Conservation (phyloP, 2,329 filamentous ascomycete species). For the Fusarium domesticum region DNA sequence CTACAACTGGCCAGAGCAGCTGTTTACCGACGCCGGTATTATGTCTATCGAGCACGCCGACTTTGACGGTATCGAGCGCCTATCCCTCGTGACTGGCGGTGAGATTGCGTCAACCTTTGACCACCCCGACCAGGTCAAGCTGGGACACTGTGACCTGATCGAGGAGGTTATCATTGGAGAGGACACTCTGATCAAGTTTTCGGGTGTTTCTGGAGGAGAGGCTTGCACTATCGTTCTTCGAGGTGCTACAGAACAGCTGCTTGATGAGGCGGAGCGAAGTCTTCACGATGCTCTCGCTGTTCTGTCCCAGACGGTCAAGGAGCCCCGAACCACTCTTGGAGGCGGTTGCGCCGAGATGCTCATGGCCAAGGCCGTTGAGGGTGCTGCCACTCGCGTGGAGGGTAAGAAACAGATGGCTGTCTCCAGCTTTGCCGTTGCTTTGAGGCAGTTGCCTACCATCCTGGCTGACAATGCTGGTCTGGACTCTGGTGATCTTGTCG, state of each 20-base stretch:
- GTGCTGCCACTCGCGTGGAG: slow-evolving; percentile 86
- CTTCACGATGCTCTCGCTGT: slow-evolving; percentile 95
- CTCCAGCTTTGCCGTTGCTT: slow-evolving; percentile 80
- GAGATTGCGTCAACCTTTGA: slow-evolving; percentile 98
- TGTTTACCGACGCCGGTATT: slow-evolving; percentile 96
- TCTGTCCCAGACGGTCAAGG: slow-evolving; percentile 91
- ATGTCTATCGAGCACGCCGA: slow-evolving; percentile 98
- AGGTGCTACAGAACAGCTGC: slow-evolving; percentile 91
- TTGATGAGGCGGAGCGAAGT: slow-evolving; percentile 94
- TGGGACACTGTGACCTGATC: slow-evolving; percentile 91
- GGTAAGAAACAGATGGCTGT: slow-evolving; percentile 97
- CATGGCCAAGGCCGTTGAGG: slow-evolving; percentile 97
- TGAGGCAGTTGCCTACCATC: slow-evolving; percentile 93
- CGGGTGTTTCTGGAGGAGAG: slow-evolving; percentile 86
- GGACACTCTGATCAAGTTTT: slow-evolving; percentile 96
- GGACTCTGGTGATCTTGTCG: slow-evolving; percentile 91
- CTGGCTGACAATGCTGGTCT: slow-evolving; percentile 96
- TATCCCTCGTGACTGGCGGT: slow-evolving; percentile 92
- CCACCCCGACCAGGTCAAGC: slow-evolving; percentile 94
- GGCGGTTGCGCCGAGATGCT: slow-evolving; percentile 98
- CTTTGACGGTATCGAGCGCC: slow-evolving; percentile 94
- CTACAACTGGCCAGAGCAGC: slow-evolving; percentile 99
- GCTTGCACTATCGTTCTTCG: slow-evolving; percentile 96
- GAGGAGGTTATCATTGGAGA: slow-evolving; percentile 99
- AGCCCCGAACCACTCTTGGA: slow-evolving; percentile 89